Evolutionary conservation across 164 flowering plant genomes (phyloP).

Genomic region (Dillenia suffruticosa): DNA sequence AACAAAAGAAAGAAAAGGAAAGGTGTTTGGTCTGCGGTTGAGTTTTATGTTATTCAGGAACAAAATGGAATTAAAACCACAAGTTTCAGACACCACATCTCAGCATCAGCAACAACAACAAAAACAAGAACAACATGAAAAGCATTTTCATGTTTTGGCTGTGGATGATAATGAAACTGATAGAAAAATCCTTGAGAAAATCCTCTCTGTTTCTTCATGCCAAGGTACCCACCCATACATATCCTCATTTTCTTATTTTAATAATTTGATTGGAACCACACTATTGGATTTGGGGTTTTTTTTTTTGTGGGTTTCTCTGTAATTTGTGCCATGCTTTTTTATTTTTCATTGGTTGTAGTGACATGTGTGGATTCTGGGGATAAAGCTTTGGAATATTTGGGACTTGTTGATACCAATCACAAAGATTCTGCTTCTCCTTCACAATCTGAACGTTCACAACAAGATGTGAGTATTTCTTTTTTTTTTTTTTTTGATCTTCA

Average conservation of each 20-base stretch:
- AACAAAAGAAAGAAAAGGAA: too few species aligned
- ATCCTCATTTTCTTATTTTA: neutral
- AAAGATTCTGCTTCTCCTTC: constrained; percentile 9
- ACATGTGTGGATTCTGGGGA: constrained; percentile 62
- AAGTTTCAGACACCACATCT: too few species aligned
- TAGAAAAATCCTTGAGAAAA: constrained; percentile 46
- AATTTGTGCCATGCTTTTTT: neutral
- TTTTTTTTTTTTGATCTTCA: neutral
- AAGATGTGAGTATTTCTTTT: constrained; percentile 5
- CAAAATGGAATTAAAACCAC: too few species aligned
- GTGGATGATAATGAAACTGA: constrained; percentile 50
- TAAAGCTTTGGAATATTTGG: constrained; percentile 55
- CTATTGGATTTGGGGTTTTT: neutral
- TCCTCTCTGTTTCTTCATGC: constrained; percentile 45
- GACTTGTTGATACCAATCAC: constrained; percentile 28
- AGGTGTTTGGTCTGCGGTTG: too few species aligned
- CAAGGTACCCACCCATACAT: constrained; percentile 23
- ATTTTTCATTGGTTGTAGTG: constrained; percentile 20
- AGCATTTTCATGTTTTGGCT: constrained; percentile 49
- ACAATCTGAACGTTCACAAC: constrained; percentile 5
- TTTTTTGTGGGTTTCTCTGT: neutral
- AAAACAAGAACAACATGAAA: constrained; percentile 4
- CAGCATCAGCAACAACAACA: too few species aligned
- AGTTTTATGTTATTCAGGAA: too few species aligned
- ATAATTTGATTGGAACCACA: too few species aligned